phyloP scores from a whole-genome alignment of 2,329 filamentous ascomycete species.

The Aspergillus luchuensis region DNA sequence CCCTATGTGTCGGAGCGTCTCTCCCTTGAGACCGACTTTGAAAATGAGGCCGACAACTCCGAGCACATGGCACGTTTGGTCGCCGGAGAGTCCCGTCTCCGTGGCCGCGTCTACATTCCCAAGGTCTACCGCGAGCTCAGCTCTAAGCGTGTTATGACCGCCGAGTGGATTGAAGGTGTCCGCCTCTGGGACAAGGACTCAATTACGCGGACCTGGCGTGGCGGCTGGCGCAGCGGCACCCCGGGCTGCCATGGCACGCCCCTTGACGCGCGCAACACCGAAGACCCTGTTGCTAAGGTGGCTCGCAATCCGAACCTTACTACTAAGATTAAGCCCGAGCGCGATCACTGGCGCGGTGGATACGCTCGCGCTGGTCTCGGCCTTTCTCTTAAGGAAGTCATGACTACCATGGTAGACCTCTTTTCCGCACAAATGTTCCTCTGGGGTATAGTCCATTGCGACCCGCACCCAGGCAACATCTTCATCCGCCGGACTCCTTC shows the following conservation, averaged over 20 bases:
- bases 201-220: constrained; percentile 75
- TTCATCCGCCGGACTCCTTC: constrained; percentile 84
- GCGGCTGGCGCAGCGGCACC: constrained; percentile 73
- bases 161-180: constrained; percentile 97
- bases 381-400: constrained; percentile 78
- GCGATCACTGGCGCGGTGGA: constrained; percentile 74
- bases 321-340: constrained; percentile 74
- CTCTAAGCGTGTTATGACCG: constrained; percentile 82
- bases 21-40: constrained; percentile 89
- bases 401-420: constrained; percentile 94
- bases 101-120: constrained; percentile 83
- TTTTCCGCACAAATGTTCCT: constrained; percentile 99
- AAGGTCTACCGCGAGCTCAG: constrained; percentile 80
- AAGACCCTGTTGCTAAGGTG: constrained; percentile 39
- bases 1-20: constrained; percentile 93
- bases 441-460: constrained; percentile 93
- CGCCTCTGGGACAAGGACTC: constrained; percentile 88
- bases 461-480: constrained; percentile 96
- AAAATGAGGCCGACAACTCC: constrained; percentile 86
- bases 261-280: constrained; percentile 58
- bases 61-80: constrained; percentile 80
- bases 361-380: constrained; percentile 79
- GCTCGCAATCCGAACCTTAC: neutral
- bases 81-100: constrained; percentile 71
- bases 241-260: constrained; percentile 72